phyloP scores from a whole-genome alignment of 2,329 filamentous ascomycete species.

The Didymella glomerata region DNA sequence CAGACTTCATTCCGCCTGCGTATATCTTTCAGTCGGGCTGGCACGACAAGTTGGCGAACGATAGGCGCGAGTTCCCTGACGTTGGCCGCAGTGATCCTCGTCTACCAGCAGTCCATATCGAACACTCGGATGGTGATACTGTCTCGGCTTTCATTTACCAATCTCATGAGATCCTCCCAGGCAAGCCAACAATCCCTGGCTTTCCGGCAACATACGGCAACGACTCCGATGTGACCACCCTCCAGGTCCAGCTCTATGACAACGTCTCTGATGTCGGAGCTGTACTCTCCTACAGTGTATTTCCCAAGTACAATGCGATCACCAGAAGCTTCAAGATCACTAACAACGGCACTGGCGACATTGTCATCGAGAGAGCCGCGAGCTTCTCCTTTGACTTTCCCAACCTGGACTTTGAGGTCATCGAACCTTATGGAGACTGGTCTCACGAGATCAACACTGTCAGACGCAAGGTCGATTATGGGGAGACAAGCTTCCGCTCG shows the following conservation, averaged over 20 bases:
- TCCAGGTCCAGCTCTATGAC: slow-evolving; percentile 67
- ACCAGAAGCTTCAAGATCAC: slow-evolving; percentile 68
- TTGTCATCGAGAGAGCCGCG: slow-evolving; percentile 65
- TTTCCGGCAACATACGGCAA: slow-evolving; percentile 68
- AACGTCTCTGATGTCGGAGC: slow-evolving; percentile 66
- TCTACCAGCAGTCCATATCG: slow-evolving; percentile 67
- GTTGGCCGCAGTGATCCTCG: slow-evolving; percentile 70
- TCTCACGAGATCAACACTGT: slow-evolving; percentile 65
- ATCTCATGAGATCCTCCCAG: slow-evolving; percentile 63
- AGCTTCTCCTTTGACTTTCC: slow-evolving; percentile 70
- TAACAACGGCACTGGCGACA: slow-evolving; percentile 63
- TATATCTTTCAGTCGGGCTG: slow-evolving; percentile 59
- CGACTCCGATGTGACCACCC: slow-evolving; percentile 65
- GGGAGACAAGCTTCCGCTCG: slow-evolving; percentile 66
- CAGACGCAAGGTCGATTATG: slow-evolving; percentile 65
- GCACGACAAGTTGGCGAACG: slow-evolving; percentile 60
- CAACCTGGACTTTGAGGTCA: slow-evolving; percentile 67
- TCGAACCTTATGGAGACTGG: slow-evolving; percentile 71
- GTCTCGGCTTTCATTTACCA: slow-evolving; percentile 67
- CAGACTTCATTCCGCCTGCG: slow-evolving; percentile 61
- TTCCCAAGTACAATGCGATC: slow-evolving; percentile 68
- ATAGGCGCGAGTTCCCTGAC: slow-evolving; percentile 70
- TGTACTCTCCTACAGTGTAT: slow-evolving; percentile 69
- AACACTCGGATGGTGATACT: slow-evolving; percentile 66
- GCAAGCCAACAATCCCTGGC: slow-evolving; percentile 65